These are phyloP conservation scores for Suillus placidus DNA, from an alignment of 768 basidiomycete genomes.

Conservation along the genomic window DNA sequence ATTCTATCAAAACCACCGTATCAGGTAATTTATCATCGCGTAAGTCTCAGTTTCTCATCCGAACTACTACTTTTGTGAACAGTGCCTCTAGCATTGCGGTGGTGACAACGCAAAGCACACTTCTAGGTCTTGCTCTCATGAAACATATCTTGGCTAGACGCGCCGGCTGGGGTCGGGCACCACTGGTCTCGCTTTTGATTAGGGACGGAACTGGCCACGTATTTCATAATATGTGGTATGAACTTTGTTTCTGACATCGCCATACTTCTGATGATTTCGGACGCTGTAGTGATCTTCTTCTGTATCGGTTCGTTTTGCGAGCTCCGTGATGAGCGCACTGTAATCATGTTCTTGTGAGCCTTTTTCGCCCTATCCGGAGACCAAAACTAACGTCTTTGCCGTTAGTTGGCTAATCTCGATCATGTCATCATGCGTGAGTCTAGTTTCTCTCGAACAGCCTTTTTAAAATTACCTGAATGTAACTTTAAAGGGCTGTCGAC, in stretches of 20 bases:
- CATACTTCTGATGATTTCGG: background rate
- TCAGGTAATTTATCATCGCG: background rate
- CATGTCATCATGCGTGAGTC: slow-evolving; percentile 21
- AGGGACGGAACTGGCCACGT: slow-evolving; percentile 51
- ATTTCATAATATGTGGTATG: slow-evolving; percentile 42
- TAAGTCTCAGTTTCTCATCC: background rate
- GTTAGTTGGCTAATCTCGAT: slow-evolving; percentile 21
- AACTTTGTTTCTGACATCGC: background rate
- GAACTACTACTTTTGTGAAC: background rate
- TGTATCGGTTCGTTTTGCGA: background rate
- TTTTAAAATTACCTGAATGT: background rate
- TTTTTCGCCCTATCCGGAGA: slow-evolving; percentile 12
- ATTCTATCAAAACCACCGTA: slow-evolving; percentile 3
- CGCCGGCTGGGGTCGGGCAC: slow-evolving; percentile 44
- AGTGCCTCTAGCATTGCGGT: slow-evolving; percentile 28
- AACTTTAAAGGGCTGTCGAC: slow-evolving; percentile 23
- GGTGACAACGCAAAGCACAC: slow-evolving; percentile 40
- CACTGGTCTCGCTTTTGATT: slow-evolving; percentile 42
- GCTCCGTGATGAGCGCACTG: slow-evolving; percentile 1
- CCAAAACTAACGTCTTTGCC: background rate
- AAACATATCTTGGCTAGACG: slow-evolving; percentile 40
- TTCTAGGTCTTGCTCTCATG: slow-evolving; percentile 41
- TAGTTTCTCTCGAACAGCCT: background rate
- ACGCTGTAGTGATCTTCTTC: slow-evolving; percentile 6
- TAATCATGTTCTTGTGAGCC: slow-evolving; percentile 14